Evolutionary conservation across 2,329 filamentous ascomycete species (phyloP).

Genomic region (Neonectria punicea): DNA sequence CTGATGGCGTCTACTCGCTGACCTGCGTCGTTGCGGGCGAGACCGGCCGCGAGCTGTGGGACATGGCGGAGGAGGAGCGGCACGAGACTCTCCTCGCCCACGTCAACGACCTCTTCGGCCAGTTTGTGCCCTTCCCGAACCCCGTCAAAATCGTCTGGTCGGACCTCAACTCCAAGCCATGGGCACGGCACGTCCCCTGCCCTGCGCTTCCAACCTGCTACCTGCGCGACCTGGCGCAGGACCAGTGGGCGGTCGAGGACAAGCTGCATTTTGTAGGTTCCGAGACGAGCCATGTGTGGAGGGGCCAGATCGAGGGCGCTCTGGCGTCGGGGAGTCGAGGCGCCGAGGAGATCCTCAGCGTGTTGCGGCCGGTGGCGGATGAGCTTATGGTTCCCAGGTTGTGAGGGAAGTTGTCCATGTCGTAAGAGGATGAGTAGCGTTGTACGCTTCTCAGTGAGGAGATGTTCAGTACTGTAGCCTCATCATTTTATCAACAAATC

Average conservation of each 20-base stretch:
- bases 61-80: conserved; percentile 19
- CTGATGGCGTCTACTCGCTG: conserved; percentile 27
- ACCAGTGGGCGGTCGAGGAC: conserved; percentile 35
- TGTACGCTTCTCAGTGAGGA: no score
- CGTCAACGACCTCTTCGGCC: conserved; percentile 9
- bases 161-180: conserved; percentile 9
- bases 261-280: conserved; percentile 36
- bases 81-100: conserved; percentile 8
- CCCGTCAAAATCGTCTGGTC: conserved; percentile 22
- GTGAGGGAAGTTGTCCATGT: not conserved
- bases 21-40: conserved; percentile 36
- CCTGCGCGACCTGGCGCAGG: conserved; percentile 21
- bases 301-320: conserved; percentile 38
- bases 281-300: conserved; percentile 35
- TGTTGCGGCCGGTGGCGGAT: conserved; percentile 9
- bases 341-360: conserved; percentile 26
- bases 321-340: conserved; percentile 33
- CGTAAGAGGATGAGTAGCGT: not conserved
- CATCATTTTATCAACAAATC: no score
- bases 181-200: conserved; percentile 16
- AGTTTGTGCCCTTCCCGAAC: conserved; percentile 20
- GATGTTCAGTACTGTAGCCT: no score
- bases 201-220: conserved; percentile 24
- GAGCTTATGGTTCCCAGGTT: conserved; percentile 19
- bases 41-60: conserved; percentile 27